Evolutionary conservation across 768 basidiomycete genomes (phyloP).

Genomic region (Serendipita sp.): DNA sequence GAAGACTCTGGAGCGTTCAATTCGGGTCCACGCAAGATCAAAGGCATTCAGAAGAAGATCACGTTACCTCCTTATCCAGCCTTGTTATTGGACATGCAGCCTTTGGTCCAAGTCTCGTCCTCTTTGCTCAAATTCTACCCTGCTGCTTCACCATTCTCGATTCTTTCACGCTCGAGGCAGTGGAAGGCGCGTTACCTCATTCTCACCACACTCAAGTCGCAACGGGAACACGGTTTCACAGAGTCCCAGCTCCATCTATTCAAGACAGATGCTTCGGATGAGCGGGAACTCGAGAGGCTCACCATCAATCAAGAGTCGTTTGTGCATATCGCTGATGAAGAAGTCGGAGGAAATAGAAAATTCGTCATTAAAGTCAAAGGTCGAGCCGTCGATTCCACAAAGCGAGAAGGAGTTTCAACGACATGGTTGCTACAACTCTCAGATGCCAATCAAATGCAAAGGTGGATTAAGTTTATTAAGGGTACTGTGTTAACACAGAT

Average conservation of each 20-base stretch:
- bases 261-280: constrained; percentile 40
- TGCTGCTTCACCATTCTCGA: constrained; percentile 44
- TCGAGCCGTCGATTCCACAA: constrained; percentile 24
- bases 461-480: constrained; percentile 65
- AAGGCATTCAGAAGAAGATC: constrained; percentile 19
- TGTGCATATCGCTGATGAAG: constrained; percentile 51
- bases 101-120: constrained; percentile 37
- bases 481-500: constrained; percentile 52
- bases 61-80: constrained; percentile 47
- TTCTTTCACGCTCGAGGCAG: constrained; percentile 32
- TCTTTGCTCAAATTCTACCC: constrained; percentile 54
- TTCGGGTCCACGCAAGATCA: constrained; percentile 5
- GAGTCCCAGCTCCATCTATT: constrained; percentile 54
- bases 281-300: constrained; percentile 55
- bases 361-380: constrained; percentile 56
- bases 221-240: not conserved
- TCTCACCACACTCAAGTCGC: constrained; percentile 20
- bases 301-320: constrained; percentile 64
- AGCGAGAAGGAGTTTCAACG: constrained; percentile 29
- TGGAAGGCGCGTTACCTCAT: constrained; percentile 55
- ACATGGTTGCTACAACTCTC: constrained; percentile 60
- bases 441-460: constrained; percentile 44
- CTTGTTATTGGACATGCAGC: constrained; percentile 30
- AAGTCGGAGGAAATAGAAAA: constrained; percentile 25
- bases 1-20: constrained; percentile 17